Evolutionary conservation across 371 early-diverging fungal genomes (phyloP), one percentile per base, ranked within the genome.

Genomic region (Actinomucor elegans): DNA sequence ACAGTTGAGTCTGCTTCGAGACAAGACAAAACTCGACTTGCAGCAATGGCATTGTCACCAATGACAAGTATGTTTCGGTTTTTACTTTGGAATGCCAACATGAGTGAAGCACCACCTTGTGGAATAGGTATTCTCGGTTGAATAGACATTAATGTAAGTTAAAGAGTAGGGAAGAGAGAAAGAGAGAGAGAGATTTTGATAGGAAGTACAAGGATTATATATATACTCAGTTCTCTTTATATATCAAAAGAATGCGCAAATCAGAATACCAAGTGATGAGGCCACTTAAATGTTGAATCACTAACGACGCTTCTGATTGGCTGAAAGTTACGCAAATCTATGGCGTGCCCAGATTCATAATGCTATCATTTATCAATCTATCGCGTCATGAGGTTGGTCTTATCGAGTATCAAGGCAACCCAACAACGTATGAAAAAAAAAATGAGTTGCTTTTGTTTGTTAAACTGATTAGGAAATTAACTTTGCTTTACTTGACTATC

Each of bases 1-100:
- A 90, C 90, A 14, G 36, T 51, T 9, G 88, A 87, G 52, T 90
- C 88, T 27, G 91, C 87, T 52, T 90, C 91, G 12, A 87, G 75
- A 6, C 84, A 76, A 28, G 82, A 76, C 41, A 84, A 73, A 0
- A 82, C 86, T 17, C 91, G 77, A 21, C 77, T 77, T 20, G 89
- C 87, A 9, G 91, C 88, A 23, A 82, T 74, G 3, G 70, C 24
- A 43, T 73, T 80, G 21, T 79, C 81, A 15, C 91, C 91, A 32
- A 91, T 77, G 17, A 91, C 82, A 11, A 91, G 67, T 38, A 87
- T 68, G 12, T 66, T 64, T 48, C 77, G 79, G 17, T 55, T 59
- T 49, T 75, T 64, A 33, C 78, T 73, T 56, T 82, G 83, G 59
- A 79, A 86, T 9, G 88, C 89, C 2, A 89, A 62, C 64, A 89